A percentile compares a stretch with the other conserved stretches of the same genome.
Evolutionary conservation across 305 asterid genomes (phyloP).

Genomic region (Fraxinus dipetala): DNA sequence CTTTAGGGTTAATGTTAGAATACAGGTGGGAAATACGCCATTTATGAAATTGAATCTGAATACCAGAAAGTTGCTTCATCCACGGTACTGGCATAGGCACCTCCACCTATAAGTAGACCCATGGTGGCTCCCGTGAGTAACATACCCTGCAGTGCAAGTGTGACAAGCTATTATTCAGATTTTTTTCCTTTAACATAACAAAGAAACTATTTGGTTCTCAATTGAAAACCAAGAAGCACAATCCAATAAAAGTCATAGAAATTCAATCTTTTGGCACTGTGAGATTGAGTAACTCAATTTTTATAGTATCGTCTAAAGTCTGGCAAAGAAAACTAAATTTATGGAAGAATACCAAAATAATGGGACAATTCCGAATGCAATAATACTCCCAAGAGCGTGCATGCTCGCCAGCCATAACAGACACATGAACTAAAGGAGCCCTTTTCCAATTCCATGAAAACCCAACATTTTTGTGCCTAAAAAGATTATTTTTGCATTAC

Average conservation of each 20-base stretch:
- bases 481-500: not conserved
- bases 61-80: constrained; percentile 99
- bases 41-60: constrained; percentile 9
- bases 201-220: not conserved
- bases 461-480: not conserved
- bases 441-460: constrained; percentile 6
- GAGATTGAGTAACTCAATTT: not conserved
- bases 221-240: not conserved
- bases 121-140: constrained; percentile 78
- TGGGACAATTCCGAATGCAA: not conserved
- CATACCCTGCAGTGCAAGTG: constrained; percentile 71
- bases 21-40: constrained; percentile 11
- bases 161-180: not conserved
- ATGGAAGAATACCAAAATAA: not conserved
- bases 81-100: constrained; percentile 98
- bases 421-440: not conserved
- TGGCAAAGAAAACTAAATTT: not conserved
- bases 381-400: not conserved
- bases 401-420: constrained; percentile 1
- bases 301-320: not conserved
- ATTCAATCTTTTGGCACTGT: not conserved
- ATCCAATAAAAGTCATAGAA: constrained; percentile 5
- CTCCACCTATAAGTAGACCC: constrained; percentile 88
- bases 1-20: constrained; percentile 7
- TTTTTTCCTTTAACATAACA: not conserved